Evolutionary conservation across 768 basidiomycete species (phyloP), one percentile per base, ranked within the genome.

Genomic region (Calvatia gigantea): DNA sequence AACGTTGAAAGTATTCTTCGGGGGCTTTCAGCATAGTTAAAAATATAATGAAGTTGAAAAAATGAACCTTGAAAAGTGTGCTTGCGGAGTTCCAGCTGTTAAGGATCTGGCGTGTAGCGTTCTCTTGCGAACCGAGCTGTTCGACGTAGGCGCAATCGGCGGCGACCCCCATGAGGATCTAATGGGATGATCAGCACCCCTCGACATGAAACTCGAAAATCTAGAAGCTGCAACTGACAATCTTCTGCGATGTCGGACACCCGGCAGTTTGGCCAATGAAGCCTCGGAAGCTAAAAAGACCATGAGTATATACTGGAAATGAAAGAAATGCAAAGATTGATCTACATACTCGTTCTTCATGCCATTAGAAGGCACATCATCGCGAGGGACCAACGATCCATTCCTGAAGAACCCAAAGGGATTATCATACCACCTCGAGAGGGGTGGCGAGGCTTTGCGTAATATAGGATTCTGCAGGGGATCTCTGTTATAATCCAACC

Each of bases 101-200:
- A 54, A 95, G 66, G 54, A 94, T 91, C 61, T 88, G 85, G 27
- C 72, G 78, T 7, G 88, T 84, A 4, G 92, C 90, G 56, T 84
- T 85, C 31, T 80, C 73, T 60, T 79, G 73, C 2, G 79, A 78
- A 28, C 83, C 85, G 62, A 89, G 89, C 57, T 76, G 76, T 28
- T 70, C 61, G 9, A 85, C 83, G 65, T 93, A 94, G 58, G 79
- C 81, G 70, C 93, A 94, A 67, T 94, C 93, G 4, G 91, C 87
- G 0, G 92, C 92, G 53, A 93, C 87, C 23, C 93, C 93, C 83
- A 94, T 86, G 67, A 87, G 92, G 23, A 83, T 61, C 81, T 83
- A 45, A 15, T 33, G 37, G 15, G 23, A 31, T 44, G 47, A 49
- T 56, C 46, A 58, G 31, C 17, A 23, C 29, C n/a, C 49, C 45